Evolutionary conservation across 1,284 basidiomycete genomes (phyloP).

Genomic region (Ganoderma lucidum): DNA sequence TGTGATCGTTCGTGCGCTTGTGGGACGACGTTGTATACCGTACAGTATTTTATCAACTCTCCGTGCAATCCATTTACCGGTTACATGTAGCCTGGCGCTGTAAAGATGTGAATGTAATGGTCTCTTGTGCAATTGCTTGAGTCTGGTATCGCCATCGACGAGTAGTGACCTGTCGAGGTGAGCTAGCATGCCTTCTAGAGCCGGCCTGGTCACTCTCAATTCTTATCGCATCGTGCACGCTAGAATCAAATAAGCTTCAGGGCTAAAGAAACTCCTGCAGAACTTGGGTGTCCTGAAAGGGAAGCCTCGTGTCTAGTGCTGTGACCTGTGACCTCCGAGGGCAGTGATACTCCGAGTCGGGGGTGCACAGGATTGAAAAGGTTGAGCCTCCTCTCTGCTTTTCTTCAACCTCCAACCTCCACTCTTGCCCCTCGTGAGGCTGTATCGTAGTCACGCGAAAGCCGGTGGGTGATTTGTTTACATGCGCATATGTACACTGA

Average conservation of each 20-base stretch:
- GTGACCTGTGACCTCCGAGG: not conserved
- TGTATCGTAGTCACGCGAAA: not conserved
- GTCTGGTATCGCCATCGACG: not conserved
- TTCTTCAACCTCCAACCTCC: not conserved
- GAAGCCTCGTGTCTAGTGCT: constrained; percentile 8
- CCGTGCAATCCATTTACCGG: constrained; percentile 14
- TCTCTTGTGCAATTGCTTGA: not conserved
- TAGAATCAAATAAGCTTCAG: not conserved
- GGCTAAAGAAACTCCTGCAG: not conserved
- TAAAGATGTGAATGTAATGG: constrained; percentile 15
- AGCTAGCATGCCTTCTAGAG: not conserved
- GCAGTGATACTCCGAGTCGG: not conserved
- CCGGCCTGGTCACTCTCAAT: not conserved
- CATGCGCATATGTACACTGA: not conserved
- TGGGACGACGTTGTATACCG: constrained; percentile 7
- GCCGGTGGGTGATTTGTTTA: not conserved
- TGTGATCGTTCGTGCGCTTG: not conserved
- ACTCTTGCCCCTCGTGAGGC: not conserved
- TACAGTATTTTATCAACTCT: constrained; percentile 9
- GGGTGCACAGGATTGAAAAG: not conserved
- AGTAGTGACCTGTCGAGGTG: not conserved
- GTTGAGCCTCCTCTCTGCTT: not conserved
- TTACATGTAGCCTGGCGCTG: constrained; percentile 24
- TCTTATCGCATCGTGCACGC: not conserved
- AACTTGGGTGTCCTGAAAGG: constrained; percentile 2